phyloP scores from a whole-genome alignment of 306 rosid species.

The Lupinus albus region DNA sequence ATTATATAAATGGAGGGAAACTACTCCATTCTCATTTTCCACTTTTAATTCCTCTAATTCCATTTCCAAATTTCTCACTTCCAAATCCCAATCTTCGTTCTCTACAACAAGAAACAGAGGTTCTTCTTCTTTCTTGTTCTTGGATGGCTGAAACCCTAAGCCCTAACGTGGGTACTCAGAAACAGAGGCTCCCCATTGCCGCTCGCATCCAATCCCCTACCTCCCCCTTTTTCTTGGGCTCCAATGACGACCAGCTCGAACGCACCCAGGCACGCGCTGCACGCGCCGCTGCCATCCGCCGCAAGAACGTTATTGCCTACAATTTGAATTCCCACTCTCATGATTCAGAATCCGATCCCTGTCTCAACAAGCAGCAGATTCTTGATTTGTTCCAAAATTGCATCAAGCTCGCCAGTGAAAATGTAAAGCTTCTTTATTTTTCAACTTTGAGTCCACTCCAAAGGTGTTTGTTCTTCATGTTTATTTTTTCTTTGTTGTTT shows the following conservation, averaged over 20 bases:
- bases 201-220: slow-evolving; percentile 88
- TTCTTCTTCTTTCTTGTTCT: background rate
- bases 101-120: background rate
- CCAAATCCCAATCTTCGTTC: slow-evolving; percentile 38
- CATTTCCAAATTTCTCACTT: slow-evolving; percentile 8
- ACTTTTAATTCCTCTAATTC: background rate
- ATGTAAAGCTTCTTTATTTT: slow-evolving; percentile 44
- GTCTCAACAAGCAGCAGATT: slow-evolving; percentile 82
- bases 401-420: slow-evolving; percentile 97
- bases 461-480: background rate
- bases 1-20: slow-evolving; percentile 68
- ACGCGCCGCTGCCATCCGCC: slow-evolving; percentile 85
- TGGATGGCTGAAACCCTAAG: slow-evolving; percentile 73
- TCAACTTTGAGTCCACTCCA: background rate
- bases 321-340: slow-evolving; percentile 41
- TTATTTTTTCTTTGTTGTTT: background rate
- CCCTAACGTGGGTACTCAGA: slow-evolving; percentile 53
- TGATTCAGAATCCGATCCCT: slow-evolving; percentile 41
- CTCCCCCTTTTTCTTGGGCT: slow-evolving; percentile 76
- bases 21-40: background rate
- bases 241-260: slow-evolving; percentile 86
- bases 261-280: slow-evolving; percentile 92
- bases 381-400: slow-evolving; percentile 91
- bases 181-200: slow-evolving; percentile 64
- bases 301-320: slow-evolving; percentile 50